Evolutionary conservation across 2,329 filamentous ascomycete genomes (phyloP), one percentile per base, ranked within the genome.

Genomic region (Fusarium sp.): DNA sequence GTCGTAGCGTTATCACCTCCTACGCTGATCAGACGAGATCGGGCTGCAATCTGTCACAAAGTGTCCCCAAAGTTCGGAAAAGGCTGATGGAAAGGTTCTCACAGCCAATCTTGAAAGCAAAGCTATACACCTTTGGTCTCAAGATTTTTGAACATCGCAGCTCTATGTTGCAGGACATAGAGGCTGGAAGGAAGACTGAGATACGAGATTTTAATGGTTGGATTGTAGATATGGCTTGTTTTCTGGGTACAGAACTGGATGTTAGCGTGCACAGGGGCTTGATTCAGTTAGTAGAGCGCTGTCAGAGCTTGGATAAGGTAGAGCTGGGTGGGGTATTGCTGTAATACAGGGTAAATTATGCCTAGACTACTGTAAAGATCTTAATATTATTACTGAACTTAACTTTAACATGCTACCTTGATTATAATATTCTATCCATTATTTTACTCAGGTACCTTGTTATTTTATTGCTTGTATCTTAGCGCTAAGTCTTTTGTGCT

Each of bases 131-230:
- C 2, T 67, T 65, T 30, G 64, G 64, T 5, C 64, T n/a, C 34
- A 67, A 65, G 22, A 65, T 67, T 14, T 34, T 34, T 17, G 60
- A 67, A 14, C 64, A 67, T 38, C 60, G 64, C 0, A 67, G 64
- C 22, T 67, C 64, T 6, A 67, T 67, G 65, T 22, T 66, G 4
- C 61, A 60, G 18, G 65, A 66, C 24, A 26, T 32, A 1, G 61
- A 66, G 10, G 24, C 34, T 1, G 41, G 36, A 2, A 59, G 47
- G 28, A 24, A 50, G 9, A 60, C 54, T 10, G 61, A 68, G 9
- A 52, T 59, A 5, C 30, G 47, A 5, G 60, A 65, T 22, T 59
- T 68, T 4, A 65, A 65, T 26, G 65, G 61, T 5, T 65, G 65
- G 52, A 11, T 68, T 39, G 34, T 48, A 10, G 61, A 68, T 4